Conservation (phyloP, 495 filamentous ascomycete species). For the Xylaria sp. region DNA sequence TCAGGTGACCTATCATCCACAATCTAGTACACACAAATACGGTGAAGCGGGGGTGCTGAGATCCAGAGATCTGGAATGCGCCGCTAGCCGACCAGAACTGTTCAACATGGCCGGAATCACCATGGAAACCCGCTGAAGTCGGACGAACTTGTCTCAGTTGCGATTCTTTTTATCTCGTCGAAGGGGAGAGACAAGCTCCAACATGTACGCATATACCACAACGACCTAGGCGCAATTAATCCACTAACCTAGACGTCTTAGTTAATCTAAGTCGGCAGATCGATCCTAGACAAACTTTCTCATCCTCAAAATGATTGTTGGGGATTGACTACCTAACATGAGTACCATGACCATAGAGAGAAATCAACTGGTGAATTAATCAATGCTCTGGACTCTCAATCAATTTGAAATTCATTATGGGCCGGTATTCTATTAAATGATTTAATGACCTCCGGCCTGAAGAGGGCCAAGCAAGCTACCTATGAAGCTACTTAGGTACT, state of each 20-base stretch:
- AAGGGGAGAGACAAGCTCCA: background rate
- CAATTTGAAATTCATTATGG: background rate
- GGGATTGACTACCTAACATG: background rate
- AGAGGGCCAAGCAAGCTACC: background rate
- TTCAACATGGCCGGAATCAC: constrained; percentile 9
- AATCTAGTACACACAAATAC: constrained; percentile 2
- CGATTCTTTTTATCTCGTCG: background rate
- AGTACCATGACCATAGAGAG: background rate
- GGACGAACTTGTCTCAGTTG: background rate
- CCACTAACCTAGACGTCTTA: no score
- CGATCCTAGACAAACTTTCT: background rate
- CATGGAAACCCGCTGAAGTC: constrained; percentile 12
- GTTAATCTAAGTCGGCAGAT: background rate
- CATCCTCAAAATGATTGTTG: background rate
- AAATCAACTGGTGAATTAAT: background rate
- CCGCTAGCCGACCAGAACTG: constrained; percentile 23
- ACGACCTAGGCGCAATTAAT: background rate
- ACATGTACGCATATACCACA: background rate
- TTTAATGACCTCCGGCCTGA: background rate
- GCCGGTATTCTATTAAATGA: background rate
- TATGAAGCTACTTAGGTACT: background rate
- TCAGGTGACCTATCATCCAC: constrained; percentile 1
- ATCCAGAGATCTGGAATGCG: constrained; percentile 28
- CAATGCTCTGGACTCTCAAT: background rate
- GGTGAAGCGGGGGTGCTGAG: constrained; percentile 23